Evolutionary conservation across 768 basidiomycete species (phyloP), one percentile per base, ranked within the genome.

Genomic region (Hericium alpestre): DNA sequence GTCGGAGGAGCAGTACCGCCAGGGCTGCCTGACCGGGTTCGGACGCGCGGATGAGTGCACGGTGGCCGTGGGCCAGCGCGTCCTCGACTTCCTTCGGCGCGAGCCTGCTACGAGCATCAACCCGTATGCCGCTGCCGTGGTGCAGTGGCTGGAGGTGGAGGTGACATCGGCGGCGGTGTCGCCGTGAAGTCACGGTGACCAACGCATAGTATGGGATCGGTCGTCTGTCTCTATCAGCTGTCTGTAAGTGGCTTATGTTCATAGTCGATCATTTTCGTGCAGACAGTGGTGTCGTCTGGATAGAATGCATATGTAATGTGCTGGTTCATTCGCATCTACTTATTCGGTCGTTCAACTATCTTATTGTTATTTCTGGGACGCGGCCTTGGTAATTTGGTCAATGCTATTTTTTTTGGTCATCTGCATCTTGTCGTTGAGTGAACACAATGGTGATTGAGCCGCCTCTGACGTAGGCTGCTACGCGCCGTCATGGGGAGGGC

Each of bases 1-100:
- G 7, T 63, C 77, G 0, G 86, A 84, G 62, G 76, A 74, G 8
- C 79, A 79, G 59, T 91, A 90, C 64, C 76, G 87, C 56, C 78
- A 74, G 61, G 79, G 78, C 39, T 90, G 83, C 67, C 70, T 92
- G 39, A 72, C 80, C 43, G 89, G 90, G 20, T 91, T 90, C 66
- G 81, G 84, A 13, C 74, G 86, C 55, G 89, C 88, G 40, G 88
- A 90, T 60, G 86, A 89, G 63, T 87, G 81, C 61, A 81, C 82
- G 47, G 70, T 70, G 20, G 70, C 77, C 4, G 79, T 89, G 51
- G 83, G 78, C 3, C 76, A 77, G 64, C 77, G 77, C 22, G 73
- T 87, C 41, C 69, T 83, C 38, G 76, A 83, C 37, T 72, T 73
- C 22, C 69, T 89, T 38, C 71, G 69, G 20, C 60, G 38, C 16